These are phyloP conservation scores for Ascocoryne sarcoides DNA, from an alignment of 2,329 filamentous ascomycete species.

Conservation along the genomic window DNA sequence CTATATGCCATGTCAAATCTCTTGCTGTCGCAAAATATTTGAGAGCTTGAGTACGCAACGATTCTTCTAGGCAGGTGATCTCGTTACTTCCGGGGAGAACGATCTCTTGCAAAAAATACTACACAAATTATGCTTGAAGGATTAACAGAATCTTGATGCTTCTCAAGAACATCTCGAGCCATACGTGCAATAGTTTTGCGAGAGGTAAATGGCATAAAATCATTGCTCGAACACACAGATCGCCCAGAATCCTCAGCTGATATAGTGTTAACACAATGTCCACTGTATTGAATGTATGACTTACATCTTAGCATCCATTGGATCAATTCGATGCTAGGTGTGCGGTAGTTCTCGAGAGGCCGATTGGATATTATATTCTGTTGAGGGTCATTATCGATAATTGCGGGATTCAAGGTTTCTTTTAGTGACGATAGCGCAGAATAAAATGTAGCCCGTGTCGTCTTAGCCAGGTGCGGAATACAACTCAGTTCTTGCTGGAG, in stretches of 20 bases:
- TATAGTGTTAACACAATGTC: no score
- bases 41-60: conserved; percentile 3
- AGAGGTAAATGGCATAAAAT: conserved; percentile 10
- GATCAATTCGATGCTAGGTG: conserved; percentile 6
- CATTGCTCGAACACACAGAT: conserved; percentile 3
- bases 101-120: conserved; percentile 11
- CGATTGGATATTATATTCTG: no score
- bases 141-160: no score
- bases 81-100: conserved; percentile 2
- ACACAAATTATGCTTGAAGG: conserved; percentile 8
- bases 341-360: no score
- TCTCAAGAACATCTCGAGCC: conserved; percentile 1
- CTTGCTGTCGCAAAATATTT: conserved; percentile 4
- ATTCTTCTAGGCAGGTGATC: conserved; percentile 5
- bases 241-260: conserved; percentile 7
- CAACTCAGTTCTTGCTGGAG: conserved; percentile 6
- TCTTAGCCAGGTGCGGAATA: background rate
- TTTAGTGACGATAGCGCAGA: conserved; percentile 6
- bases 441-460: conserved; percentile 1
- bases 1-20: background rate
- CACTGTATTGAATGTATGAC: no score
- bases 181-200: conserved; percentile 6
- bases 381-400: conserved; percentile 1
- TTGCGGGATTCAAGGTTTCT: conserved; percentile 1
- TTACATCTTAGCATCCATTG: conserved; percentile 13